phyloP scores from a whole-genome alignment of 306 rosid genomes.

The Clitoria ternatea region DNA sequence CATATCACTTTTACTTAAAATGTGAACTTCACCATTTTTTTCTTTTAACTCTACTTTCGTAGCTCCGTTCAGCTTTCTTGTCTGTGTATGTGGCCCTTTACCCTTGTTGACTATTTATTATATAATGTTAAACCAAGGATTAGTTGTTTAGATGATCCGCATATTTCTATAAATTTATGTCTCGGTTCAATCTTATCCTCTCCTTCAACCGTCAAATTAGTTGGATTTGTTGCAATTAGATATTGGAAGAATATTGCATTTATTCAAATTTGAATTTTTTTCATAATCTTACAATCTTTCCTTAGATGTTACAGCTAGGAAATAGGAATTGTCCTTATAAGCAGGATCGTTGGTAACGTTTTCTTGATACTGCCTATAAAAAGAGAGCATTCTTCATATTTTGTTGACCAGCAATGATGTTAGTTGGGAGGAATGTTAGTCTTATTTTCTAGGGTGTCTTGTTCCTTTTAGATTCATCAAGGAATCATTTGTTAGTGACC shows the following conservation, averaged over 20 bases:
- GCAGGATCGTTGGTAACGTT: background rate
- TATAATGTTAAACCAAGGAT: background rate
- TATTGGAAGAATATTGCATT: background rate
- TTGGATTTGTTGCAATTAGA: background rate
- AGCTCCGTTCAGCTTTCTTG: conserved; percentile 1
- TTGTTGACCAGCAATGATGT: background rate
- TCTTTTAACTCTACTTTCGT: no score
- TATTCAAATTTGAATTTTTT: background rate
- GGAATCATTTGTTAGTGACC: background rate
- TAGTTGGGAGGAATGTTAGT: background rate
- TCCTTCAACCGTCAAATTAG: background rate
- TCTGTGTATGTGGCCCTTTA: background rate
- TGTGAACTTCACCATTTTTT: no score
- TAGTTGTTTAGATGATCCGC: background rate
- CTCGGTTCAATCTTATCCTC: background rate
- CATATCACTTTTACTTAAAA: no score
- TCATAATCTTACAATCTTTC: background rate
- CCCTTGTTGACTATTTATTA: background rate
- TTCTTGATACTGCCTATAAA: background rate
- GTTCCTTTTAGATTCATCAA: background rate
- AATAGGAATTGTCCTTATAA: background rate
- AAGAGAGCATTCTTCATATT: background rate
- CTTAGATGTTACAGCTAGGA: background rate
- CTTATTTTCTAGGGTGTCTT: background rate
- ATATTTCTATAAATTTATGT: background rate